Percentiles rank a stretch among this genome's conserved stretches.
phyloP scores from a whole-genome alignment of 345 rosid genomes.

The Aethionema arabicum region DNA sequence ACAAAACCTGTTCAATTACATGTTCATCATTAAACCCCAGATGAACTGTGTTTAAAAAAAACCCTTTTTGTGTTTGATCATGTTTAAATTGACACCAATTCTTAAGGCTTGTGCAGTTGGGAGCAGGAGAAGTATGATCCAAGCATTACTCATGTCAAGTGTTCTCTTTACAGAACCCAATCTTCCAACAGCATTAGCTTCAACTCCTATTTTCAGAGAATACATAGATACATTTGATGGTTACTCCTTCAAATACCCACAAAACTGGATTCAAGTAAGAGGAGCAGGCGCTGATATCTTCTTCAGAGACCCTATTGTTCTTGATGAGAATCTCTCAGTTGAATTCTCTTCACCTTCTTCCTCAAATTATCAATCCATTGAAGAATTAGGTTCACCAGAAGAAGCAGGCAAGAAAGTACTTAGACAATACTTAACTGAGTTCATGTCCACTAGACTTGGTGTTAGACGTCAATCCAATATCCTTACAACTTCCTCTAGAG shows the following conservation, averaged over 20 bases:
- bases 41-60: not conserved
- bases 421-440: conserved; percentile 85
- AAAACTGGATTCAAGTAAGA: conserved; percentile 84
- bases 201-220: conserved; percentile 59
- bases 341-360: conserved; percentile 98
- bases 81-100: conserved; percentile 31
- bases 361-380: conserved; percentile 68
- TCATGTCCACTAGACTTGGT: conserved; percentile 96
- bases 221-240: conserved; percentile 89
- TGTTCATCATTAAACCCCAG: not conserved
- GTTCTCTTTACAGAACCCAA: conserved; percentile 44
- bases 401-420: conserved; percentile 85
- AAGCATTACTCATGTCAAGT: conserved; percentile 56
- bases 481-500: conserved; percentile 67
- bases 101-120: conserved; percentile 79
- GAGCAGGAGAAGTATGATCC: conserved; percentile 57
- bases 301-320: conserved; percentile 84
- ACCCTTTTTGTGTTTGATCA: conserved; percentile 13
- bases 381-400: conserved; percentile 78
- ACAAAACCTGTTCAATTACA: no score
- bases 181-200: conserved; percentile 43
- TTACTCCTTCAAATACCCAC: conserved; percentile 82
- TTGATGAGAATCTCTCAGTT: conserved; percentile 81
- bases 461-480: conserved; percentile 70
- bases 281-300: conserved; percentile 96